Percentiles rank a stretch among this genome's conserved stretches.
phyloP scores from a whole-genome alignment of 352 stramenopile genomes.

The Phytophthora meadii region DNA sequence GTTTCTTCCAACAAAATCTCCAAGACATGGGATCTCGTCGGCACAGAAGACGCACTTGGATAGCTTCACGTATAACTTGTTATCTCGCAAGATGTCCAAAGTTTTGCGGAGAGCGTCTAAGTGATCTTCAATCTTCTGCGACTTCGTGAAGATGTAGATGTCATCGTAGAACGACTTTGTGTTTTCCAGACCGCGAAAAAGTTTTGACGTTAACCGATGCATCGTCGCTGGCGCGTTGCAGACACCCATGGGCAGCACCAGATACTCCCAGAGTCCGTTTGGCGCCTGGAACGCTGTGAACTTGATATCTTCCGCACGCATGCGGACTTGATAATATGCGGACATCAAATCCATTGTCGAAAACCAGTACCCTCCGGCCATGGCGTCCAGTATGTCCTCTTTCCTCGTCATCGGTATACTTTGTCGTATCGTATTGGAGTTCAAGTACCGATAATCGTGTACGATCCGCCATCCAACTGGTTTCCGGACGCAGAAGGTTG shows the following conservation, averaged over 20 bases:
- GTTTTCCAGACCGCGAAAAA: background rate
- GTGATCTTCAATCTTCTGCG: slow-evolving; percentile 2
- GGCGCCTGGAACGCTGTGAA: too few relatives aligned
- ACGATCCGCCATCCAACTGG: slow-evolving; percentile 5
- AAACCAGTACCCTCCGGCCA: slow-evolving; percentile 6
- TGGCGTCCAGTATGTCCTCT: background rate
- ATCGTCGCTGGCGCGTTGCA: slow-evolving; percentile 4
- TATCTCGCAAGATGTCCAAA: slow-evolving; percentile 5
- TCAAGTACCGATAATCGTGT: slow-evolving; percentile 7
- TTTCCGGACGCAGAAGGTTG: slow-evolving; percentile 25
- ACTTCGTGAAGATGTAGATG: slow-evolving; percentile 17
- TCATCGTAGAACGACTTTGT: slow-evolving; percentile 17
- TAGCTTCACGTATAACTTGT: slow-evolving; percentile 12
- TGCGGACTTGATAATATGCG: slow-evolving; percentile 32
- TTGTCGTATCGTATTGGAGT: slow-evolving; percentile 1
- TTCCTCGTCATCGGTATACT: slow-evolving; percentile 5
- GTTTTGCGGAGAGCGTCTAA: background rate
- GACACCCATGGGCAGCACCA: too few relatives aligned
- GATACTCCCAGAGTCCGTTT: too few relatives aligned
- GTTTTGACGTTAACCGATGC: slow-evolving; percentile 8
- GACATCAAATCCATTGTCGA: slow-evolving; percentile 27
- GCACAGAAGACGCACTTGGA: slow-evolving; percentile 8
- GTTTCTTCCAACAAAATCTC: slow-evolving; percentile 1
- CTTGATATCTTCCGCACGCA: background rate
- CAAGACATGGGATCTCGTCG: background rate